These are phyloP conservation scores for Trypanosoma cruzi DNA, from an alignment of 208 protist species.

Conservation along the genomic window DNA sequence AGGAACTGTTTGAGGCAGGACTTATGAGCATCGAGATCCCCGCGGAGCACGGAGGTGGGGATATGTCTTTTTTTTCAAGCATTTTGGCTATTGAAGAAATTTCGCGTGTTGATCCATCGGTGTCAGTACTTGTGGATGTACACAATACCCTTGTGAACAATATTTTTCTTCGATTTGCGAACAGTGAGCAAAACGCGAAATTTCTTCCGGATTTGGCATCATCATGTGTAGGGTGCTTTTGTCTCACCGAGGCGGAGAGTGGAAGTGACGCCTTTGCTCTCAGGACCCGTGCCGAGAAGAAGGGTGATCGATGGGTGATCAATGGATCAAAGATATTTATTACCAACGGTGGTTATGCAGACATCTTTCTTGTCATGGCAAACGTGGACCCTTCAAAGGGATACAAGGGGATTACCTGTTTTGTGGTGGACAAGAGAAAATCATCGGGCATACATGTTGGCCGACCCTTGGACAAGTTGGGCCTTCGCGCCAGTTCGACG, in stretches of 20 bases:
- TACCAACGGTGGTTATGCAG: slow-evolving; percentile 91
- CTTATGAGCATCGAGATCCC: slow-evolving; percentile 89
- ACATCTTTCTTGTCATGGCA: slow-evolving; percentile 94
- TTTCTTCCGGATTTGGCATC: slow-evolving; percentile 90
- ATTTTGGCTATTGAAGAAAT: slow-evolving; percentile 90
- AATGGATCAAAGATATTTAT: slow-evolving; percentile 96
- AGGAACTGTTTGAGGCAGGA: slow-evolving; percentile 78
- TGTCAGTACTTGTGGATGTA: slow-evolving; percentile 90
- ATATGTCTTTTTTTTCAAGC: slow-evolving; percentile 74
- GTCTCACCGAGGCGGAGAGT: slow-evolving; percentile 81
- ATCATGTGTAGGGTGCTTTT: slow-evolving; percentile 90
- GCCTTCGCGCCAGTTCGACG: slow-evolving; percentile 95
- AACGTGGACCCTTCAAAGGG: slow-evolving; percentile 86
- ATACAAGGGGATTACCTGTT: slow-evolving; percentile 96
- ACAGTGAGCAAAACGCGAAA: slow-evolving; percentile 73
- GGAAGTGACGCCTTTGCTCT: slow-evolving; percentile 94
- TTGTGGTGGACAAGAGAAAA: slow-evolving; percentile 90
- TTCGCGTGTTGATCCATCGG: slow-evolving; percentile 84
- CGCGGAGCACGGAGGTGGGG: slow-evolving; percentile 57
- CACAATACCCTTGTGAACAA: slow-evolving; percentile 94
- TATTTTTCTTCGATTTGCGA: slow-evolving; percentile 83
- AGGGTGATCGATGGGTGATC: slow-evolving; percentile 87
- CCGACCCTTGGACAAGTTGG: slow-evolving; percentile 95
- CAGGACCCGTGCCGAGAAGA: slow-evolving; percentile 82
- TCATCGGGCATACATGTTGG: slow-evolving; percentile 90